phyloP scores from a whole-genome alignment of 768 basidiomycete species.

The Tubosaeta brunneosetosa region DNA sequence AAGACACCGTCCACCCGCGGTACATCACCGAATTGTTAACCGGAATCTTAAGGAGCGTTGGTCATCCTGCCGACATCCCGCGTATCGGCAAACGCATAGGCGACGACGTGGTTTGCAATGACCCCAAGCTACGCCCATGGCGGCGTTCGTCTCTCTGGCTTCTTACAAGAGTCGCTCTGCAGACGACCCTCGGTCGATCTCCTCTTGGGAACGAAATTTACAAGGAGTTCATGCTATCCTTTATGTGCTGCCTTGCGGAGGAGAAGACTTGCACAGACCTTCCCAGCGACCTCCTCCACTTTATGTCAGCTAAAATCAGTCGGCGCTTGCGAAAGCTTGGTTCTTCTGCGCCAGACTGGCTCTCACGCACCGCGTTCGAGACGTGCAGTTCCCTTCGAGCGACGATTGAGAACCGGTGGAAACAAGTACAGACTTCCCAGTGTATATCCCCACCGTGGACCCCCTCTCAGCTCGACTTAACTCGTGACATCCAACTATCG shows the following conservation, averaged over 20 bases:
- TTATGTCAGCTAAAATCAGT: not conserved
- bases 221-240: constrained; percentile 46
- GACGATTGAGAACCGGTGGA: constrained; percentile 34
- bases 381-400: constrained; percentile 21
- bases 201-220: constrained; percentile 27
- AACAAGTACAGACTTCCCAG: constrained; percentile 23
- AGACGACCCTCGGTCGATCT: constrained; percentile 22
- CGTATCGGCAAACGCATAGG: no score
- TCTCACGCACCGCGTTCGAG: constrained; percentile 3
- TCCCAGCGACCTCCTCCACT: constrained; percentile 26
- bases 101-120: no score
- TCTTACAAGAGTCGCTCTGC: constrained; percentile 14
- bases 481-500: constrained; percentile 30
- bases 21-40: constrained; percentile 44
- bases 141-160: no score
- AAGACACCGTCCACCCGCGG: constrained; percentile 16
- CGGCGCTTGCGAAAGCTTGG: not conserved
- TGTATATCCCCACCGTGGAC: constrained; percentile 25
- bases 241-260: constrained; percentile 29
- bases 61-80: no score
- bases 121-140: no score
- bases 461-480: constrained; percentile 25
- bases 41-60: constrained; percentile 41
- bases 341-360: not conserved
- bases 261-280: constrained; percentile 11